A percentile compares a stretch with the other conserved stretches of the same genome.
Conservation (phyloP, 2,329 filamentous ascomycete species). For the Exutisphaerella laricina region DNA sequence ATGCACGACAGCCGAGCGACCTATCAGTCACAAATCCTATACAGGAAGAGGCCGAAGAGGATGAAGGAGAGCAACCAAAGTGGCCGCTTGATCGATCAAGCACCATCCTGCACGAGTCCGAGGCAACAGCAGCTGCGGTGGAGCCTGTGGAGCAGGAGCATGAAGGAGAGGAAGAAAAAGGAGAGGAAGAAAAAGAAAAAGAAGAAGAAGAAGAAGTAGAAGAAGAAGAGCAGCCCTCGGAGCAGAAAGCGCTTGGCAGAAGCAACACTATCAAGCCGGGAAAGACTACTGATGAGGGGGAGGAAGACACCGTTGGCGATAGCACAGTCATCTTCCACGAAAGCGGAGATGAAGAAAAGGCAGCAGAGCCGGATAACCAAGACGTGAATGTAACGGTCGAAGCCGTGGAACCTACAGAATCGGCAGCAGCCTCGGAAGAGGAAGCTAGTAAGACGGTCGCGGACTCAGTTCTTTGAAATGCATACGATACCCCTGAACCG, state of each 20-base stretch:
- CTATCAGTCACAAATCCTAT: slow-evolving; percentile 75
- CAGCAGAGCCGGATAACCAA: slow-evolving; percentile 46
- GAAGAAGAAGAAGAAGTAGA: slow-evolving; percentile 9
- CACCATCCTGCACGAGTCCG: slow-evolving; percentile 19
- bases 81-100: slow-evolving; percentile 24
- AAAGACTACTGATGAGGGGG: slow-evolving; percentile 5
- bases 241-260: not conserved
- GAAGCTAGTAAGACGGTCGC: slow-evolving; percentile 36
- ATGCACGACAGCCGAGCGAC: slow-evolving; percentile 75
- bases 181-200: not conserved
- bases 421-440: slow-evolving; percentile 23
- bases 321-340: slow-evolving; percentile 18
- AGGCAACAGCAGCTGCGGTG: too few relatives aligned
- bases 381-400: slow-evolving; percentile 19
- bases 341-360: slow-evolving; percentile 49
- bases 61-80: slow-evolving; percentile 25
- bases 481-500: not conserved
- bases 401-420: slow-evolving; percentile 12
- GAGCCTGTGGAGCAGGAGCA: slow-evolving; percentile 9
- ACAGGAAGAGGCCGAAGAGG: slow-evolving; percentile 69
- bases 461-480: slow-evolving; percentile 11
- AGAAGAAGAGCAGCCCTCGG: slow-evolving; percentile 10
- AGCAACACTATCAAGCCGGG: slow-evolving; percentile 5
- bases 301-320: slow-evolving; percentile 15
- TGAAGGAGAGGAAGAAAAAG: not conserved